Conservation (phyloP, 164 flowering plant genomes). For the Echeveria elegans region DNA sequence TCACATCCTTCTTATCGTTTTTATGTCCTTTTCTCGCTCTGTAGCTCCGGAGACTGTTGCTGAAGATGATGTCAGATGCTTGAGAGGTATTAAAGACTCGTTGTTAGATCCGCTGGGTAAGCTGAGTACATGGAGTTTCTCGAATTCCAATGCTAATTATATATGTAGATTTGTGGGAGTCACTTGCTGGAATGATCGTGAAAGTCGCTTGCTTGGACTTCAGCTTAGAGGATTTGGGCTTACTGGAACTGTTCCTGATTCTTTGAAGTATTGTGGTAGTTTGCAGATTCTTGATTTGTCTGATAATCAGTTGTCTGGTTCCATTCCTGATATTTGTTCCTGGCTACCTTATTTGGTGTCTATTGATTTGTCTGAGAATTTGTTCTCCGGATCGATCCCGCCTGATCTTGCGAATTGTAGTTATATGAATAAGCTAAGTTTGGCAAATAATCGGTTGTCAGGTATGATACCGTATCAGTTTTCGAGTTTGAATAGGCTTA, state of each 20-base stretch:
- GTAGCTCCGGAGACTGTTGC: constrained; percentile 8
- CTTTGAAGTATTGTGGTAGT: constrained; percentile 32
- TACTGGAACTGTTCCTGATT: constrained; percentile 28
- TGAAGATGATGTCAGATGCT: constrained; percentile 49
- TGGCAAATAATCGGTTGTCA: neutral
- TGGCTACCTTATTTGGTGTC: constrained; percentile 47
- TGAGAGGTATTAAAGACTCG: constrained; percentile 31
- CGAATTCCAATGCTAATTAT: constrained; percentile 25
- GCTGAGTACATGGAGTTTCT: constrained; percentile 39
- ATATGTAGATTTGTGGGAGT: constrained; percentile 48
- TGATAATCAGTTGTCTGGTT: constrained; percentile 31
- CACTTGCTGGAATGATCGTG: constrained; percentile 55
- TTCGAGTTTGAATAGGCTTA: neutral
- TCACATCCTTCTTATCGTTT: neutral
- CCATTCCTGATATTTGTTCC: constrained; percentile 43
- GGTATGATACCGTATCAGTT: neutral
- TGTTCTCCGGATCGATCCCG: constrained; percentile 19
- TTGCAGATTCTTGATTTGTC: constrained; percentile 51
- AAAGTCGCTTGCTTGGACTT: constrained; percentile 37
- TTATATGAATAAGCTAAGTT: neutral
- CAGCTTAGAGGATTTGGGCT: constrained; percentile 33
- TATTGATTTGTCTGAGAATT: constrained; percentile 44
- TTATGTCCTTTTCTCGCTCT: neutral
- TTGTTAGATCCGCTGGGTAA: constrained; percentile 25
- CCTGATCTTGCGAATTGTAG: neutral